A percentile compares a stretch with the other conserved stretches of the same genome.
These are phyloP conservation scores for Phaeosphaeria sp. DNA, from an alignment of 2,329 filamentous ascomycete species.

Conservation along the genomic window DNA sequence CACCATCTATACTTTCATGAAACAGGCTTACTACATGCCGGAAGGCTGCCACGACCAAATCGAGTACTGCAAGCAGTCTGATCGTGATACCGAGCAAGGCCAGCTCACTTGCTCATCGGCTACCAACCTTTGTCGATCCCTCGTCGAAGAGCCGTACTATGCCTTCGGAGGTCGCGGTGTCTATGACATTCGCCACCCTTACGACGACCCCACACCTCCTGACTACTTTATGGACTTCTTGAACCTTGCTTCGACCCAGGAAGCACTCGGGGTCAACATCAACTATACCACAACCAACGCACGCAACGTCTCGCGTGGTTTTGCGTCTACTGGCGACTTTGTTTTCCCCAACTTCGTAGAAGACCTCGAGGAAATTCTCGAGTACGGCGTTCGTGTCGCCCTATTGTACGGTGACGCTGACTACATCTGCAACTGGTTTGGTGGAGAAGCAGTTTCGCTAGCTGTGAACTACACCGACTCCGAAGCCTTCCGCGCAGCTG, in stretches of 20 bases:
- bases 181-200: constrained; percentile 62
- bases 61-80: constrained; percentile 50
- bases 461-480: constrained; percentile 60
- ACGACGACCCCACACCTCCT: constrained; percentile 61
- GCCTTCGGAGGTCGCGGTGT: constrained; percentile 54
- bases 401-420: constrained; percentile 67
- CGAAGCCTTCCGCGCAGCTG: constrained; percentile 66
- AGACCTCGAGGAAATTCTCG: constrained; percentile 60
- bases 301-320: constrained; percentile 51
- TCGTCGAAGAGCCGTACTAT: constrained; percentile 55
- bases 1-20: constrained; percentile 53
- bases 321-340: constrained; percentile 55
- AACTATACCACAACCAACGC: constrained; percentile 60
- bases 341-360: constrained; percentile 53
- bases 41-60: constrained; percentile 62
- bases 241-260: constrained; percentile 60
- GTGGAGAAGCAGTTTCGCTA: constrained; percentile 73
- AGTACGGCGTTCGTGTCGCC: constrained; percentile 61
- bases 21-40: constrained; percentile 54
- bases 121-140: constrained; percentile 51
- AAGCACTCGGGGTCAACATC: constrained; percentile 57
- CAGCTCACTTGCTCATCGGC: constrained; percentile 46
- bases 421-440: constrained; percentile 69
- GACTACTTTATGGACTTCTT: constrained; percentile 61
- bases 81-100: constrained; percentile 31